Percentiles rank a stretch among this genome's conserved stretches.
phyloP scores from a whole-genome alignment of 2,329 filamentous ascomycete species.

The Fusarium sterilihyphosum region DNA sequence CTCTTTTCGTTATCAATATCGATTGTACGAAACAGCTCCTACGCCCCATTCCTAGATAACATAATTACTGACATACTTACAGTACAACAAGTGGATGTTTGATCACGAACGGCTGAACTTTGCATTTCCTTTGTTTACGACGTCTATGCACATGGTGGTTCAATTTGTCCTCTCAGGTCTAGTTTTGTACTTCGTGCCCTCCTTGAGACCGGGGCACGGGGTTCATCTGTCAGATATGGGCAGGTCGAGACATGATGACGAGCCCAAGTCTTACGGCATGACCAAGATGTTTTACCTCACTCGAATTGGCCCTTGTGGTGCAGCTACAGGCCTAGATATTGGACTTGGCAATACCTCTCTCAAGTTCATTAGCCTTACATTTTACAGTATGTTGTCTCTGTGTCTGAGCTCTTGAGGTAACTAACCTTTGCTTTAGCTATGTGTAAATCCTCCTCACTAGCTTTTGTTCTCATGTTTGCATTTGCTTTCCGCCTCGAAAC shows the following conservation, averaged over 20 bases:
- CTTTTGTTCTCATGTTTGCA: conserved; percentile 94
- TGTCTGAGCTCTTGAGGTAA: not conserved
- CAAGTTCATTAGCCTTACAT: conserved; percentile 95
- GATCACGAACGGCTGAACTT: conserved; percentile 86
- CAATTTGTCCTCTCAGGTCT: conserved; percentile 84
- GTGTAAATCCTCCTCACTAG: conserved; percentile 97
- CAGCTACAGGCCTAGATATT: conserved; percentile 93
- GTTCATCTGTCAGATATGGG: conserved; percentile 58
- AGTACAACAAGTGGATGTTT: conserved; percentile 99
- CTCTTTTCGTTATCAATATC: conserved; percentile 94
- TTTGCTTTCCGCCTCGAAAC: conserved; percentile 92
- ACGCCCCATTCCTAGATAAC: not conserved
- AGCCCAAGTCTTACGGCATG: conserved; percentile 73
- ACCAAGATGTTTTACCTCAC: conserved; percentile 92
- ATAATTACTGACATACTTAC: conserved; percentile 33
- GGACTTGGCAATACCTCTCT: conserved; percentile 95
- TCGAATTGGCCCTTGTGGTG: conserved; percentile 89
- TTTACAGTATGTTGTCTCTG: conserved; percentile 75
- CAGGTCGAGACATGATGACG: conserved; percentile 60
- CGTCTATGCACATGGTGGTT: conserved; percentile 93
- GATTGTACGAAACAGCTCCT: conserved; percentile 67
- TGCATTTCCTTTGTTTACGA: conserved; percentile 94
- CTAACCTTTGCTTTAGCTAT: conserved; percentile 67
- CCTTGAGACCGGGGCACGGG: conserved; percentile 73
- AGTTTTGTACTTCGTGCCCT: conserved; percentile 85